These are phyloP conservation scores for Pythium folliculosum DNA, from an alignment of 352 stramenopile genomes.

Conservation along the genomic window DNA sequence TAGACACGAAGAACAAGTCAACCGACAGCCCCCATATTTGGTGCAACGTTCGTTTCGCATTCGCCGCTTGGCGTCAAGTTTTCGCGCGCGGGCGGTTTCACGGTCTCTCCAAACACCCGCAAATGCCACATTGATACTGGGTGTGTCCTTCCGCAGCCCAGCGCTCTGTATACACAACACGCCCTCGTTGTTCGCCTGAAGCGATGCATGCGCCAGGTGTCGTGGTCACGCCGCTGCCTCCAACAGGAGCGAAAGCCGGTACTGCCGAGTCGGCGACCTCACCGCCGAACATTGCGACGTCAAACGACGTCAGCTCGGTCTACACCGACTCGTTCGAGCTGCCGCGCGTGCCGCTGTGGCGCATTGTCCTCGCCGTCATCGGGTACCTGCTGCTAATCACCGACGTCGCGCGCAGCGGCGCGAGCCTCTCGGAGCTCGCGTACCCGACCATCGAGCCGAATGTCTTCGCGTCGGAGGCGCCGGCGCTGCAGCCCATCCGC, in stretches of 20 bases:
- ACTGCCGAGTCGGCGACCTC: not conserved
- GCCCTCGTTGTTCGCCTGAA: not conserved
- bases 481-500: slow-evolving; percentile 18
- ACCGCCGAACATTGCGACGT: not conserved
- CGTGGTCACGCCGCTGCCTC: slow-evolving; percentile 7
- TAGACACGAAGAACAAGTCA: no score
- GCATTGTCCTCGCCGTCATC: slow-evolving; percentile 23
- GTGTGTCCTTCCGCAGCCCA: no score
- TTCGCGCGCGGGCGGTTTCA: no score
- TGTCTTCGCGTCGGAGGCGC: slow-evolving; percentile 24
- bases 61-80: no score
- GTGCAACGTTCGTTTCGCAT: no score
- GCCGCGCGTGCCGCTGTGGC: slow-evolving; percentile 17
- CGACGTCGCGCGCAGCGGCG: slow-evolving; percentile 24
- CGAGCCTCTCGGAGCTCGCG: slow-evolving; percentile 26
- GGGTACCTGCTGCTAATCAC: slow-evolving; percentile 29
- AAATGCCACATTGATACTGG: no score
- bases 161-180: no score
- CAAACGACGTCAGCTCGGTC: slow-evolving; percentile 10
- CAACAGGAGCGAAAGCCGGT: not conserved
- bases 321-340: slow-evolving; percentile 27
- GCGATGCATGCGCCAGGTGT: slow-evolving; percentile 6
- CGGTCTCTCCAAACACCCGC: no score
- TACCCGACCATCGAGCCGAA: slow-evolving; percentile 32
- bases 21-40: no score